A percentile compares a stretch with the other conserved stretches of the same genome.
Conservation (phyloP, 192 early-diverging fungal species). For the Coemansia interrupta region DNA sequence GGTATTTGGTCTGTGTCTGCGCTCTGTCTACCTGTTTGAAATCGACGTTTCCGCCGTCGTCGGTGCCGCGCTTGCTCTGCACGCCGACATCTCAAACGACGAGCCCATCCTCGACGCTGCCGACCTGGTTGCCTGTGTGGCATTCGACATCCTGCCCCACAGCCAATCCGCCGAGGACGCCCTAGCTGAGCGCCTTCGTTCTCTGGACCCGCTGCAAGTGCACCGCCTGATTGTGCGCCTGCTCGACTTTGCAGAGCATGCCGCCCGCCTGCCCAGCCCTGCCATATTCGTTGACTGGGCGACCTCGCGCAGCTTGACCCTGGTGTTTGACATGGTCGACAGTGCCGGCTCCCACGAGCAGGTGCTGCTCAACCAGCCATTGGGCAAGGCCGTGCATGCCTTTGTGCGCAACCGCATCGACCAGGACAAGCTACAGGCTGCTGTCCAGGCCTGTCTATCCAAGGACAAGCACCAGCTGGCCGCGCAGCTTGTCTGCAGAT, state of each 20-base stretch:
- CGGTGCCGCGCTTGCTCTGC: neutral
- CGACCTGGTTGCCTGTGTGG: constrained; percentile 22
- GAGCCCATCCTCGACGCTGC: neutral
- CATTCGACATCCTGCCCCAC: constrained; percentile 22
- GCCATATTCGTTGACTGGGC: constrained; percentile 28
- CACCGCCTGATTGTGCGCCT: constrained; percentile 20
- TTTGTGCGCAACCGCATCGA: constrained; percentile 46
- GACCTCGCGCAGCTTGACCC: constrained; percentile 22
- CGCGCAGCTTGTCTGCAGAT: constrained; percentile 29
- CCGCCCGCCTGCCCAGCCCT: constrained; percentile 1
- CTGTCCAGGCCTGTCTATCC: constrained; percentile 31
- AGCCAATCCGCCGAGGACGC: constrained; percentile 1
- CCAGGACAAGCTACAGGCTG: constrained; percentile 28
- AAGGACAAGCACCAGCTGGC: constrained; percentile 36
- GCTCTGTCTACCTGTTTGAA: constrained; percentile 26
- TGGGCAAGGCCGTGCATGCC: constrained; percentile 20
- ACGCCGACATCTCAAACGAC: no score
- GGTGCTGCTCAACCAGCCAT: constrained; percentile 26
- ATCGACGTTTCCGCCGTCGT: constrained; percentile 18
- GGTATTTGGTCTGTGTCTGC: constrained; percentile 30
- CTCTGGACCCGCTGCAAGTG: constrained; percentile 12
- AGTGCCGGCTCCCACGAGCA: constrained; percentile 23
- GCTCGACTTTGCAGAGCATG: constrained; percentile 17
- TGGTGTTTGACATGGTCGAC: constrained; percentile 40
- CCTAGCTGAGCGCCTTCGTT: constrained; percentile 7